phyloP scores from a whole-genome alignment of 129 eudicot species.

The Arctium minus region DNA sequence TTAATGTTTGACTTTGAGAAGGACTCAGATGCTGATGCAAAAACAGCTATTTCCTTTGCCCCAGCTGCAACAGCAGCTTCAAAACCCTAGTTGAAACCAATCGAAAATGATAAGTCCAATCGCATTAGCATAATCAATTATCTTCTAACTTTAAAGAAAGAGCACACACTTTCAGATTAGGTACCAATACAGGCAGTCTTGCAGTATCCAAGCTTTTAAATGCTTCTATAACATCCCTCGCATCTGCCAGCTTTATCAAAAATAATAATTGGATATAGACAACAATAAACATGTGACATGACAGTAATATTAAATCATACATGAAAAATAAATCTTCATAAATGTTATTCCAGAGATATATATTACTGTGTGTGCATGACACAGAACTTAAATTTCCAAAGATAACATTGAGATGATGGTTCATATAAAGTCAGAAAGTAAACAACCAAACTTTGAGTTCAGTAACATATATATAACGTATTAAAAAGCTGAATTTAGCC shows the following conservation, averaged over 20 bases:
- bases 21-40: conserved; percentile 93
- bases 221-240: conserved; percentile 68
- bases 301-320: background rate
- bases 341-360: too few relatives aligned
- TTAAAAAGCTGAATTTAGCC: too few relatives aligned
- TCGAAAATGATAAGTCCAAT: background rate
- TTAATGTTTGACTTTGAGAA: conserved; percentile 87
- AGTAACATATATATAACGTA: too few relatives aligned
- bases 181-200: conserved; percentile 68
- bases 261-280: background rate
- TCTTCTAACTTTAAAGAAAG: background rate
- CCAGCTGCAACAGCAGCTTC: conserved; percentile 90
- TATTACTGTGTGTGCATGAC: too few relatives aligned
- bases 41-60: conserved; percentile 75
- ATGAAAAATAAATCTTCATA: background rate
- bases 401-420: too few relatives aligned
- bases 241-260: conserved; percentile 69
- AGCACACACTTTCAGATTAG: conserved; percentile 58
- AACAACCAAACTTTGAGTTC: too few relatives aligned
- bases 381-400: too few relatives aligned
- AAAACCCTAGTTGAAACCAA: conserved; percentile 42
- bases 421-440: too few relatives aligned
- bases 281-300: background rate
- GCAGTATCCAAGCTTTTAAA: conserved; percentile 50
- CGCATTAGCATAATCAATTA: background rate